Evolutionary conservation across 1,284 basidiomycete genomes (phyloP).

Genomic region (Spongispora temasekensis): DNA sequence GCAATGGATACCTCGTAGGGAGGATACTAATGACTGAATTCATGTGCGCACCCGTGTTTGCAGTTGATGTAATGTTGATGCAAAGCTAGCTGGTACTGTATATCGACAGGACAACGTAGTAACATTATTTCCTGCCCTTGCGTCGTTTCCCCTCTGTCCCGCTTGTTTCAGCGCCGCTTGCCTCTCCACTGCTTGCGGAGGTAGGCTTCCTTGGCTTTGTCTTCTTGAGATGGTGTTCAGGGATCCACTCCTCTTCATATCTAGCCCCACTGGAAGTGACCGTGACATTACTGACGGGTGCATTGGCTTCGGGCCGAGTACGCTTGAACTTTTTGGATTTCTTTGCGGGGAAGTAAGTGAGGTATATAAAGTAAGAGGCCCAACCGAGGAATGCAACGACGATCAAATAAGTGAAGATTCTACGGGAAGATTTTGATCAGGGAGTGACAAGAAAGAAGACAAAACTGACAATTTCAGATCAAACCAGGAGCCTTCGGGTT

Average conservation of each 20-base stretch:
- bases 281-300: slow-evolving; percentile 62
- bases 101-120: neutral
- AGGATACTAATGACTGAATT: too few species aligned
- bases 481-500: slow-evolving; percentile 77
- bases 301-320: slow-evolving; percentile 45
- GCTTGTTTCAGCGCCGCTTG: slow-evolving; percentile 60
- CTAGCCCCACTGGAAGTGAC: slow-evolving; percentile 70
- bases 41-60: slow-evolving; percentile 12
- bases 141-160: slow-evolving; percentile 58
- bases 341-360: slow-evolving; percentile 63
- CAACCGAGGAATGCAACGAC: slow-evolving; percentile 67
- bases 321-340: slow-evolving; percentile 40
- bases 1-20: too few species aligned
- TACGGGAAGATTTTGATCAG: slow-evolving; percentile 33
- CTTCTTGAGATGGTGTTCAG: slow-evolving; percentile 82
- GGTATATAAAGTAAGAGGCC: slow-evolving; percentile 68
- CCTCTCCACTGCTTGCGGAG: slow-evolving; percentile 62
- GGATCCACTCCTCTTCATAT: slow-evolving; percentile 93
- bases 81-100: too few species aligned
- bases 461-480: slow-evolving; percentile 75
- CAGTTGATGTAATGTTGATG: neutral
- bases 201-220: slow-evolving; percentile 52
- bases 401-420: slow-evolving; percentile 77
- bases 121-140: slow-evolving; percentile 56
- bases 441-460: neutral